phyloP scores from a whole-genome alignment of 2,329 filamentous ascomycete species.

The Pezicula carpinea region DNA sequence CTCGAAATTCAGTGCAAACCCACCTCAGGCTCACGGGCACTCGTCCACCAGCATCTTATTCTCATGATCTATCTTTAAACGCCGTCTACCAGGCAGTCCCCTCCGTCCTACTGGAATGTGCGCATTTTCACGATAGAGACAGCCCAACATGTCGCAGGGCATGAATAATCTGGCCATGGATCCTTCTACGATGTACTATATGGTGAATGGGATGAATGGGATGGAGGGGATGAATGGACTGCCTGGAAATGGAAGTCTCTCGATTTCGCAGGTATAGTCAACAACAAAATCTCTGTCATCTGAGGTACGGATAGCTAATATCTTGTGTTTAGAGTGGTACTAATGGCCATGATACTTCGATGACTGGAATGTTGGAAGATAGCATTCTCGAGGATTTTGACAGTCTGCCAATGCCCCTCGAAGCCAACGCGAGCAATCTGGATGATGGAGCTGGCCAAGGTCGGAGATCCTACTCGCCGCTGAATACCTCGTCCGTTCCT shows the following conservation, averaged over 20 bases:
- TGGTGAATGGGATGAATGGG: conserved; percentile 1
- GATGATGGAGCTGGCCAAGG: conserved; percentile 8
- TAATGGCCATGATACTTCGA: conserved; percentile 23
- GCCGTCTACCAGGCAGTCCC: neutral
- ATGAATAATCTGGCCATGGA: conserved; percentile 20
- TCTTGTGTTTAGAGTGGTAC: conserved; percentile 3
- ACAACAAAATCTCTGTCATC: neutral
- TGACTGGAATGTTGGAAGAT: conserved; percentile 39
- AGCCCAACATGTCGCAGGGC: conserved; percentile 17
- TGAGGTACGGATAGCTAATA: neutral
- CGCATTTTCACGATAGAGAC: neutral
- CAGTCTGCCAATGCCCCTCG: conserved; percentile 40
- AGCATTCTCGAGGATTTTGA: conserved; percentile 33
- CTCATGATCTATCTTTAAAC: neutral
- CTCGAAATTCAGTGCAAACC: too few relatives aligned
- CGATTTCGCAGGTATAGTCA: conserved; percentile 23
- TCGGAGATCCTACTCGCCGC: conserved; percentile 25
- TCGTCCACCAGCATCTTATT: too few relatives aligned
- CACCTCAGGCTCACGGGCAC: too few relatives aligned
- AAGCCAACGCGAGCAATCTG: conserved; percentile 29
- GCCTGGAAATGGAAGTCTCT: conserved; percentile 14
- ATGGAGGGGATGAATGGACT: conserved; percentile 16
- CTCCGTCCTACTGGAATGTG: neutral
- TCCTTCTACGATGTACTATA: conserved; percentile 21
- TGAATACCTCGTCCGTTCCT: conserved; percentile 13